These are phyloP conservation scores for Daldinia vernicosa DNA, from an alignment of 495 filamentous ascomycete genomes.

Conservation along the genomic window DNA sequence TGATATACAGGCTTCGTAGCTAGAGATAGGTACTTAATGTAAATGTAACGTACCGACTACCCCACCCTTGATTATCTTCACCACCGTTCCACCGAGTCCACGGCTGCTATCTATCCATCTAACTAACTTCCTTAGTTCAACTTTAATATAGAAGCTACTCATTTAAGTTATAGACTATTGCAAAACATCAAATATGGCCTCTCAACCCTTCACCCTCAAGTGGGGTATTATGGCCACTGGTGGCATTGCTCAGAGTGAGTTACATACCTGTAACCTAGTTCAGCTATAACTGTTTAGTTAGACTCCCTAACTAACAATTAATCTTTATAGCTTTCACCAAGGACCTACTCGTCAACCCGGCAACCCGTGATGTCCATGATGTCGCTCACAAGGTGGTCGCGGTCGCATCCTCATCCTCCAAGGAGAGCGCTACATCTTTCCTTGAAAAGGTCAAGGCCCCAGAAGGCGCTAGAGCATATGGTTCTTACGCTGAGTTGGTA, in stretches of 20 bases:
- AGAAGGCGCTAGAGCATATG: conserved; percentile 74
- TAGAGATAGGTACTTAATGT: neutral
- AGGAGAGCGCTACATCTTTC: conserved; percentile 74
- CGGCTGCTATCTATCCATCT: neutral
- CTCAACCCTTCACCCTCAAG: conserved; percentile 66
- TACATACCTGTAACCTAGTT: too few relatives aligned
- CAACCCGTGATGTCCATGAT: conserved; percentile 73
- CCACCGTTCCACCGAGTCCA: neutral
- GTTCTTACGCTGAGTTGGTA: conserved; percentile 81
- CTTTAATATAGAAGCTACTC: neutral
- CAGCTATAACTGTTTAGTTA: too few relatives aligned
- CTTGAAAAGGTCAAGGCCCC: conserved; percentile 72
- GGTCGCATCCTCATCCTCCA: conserved; percentile 81
- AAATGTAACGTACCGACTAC: neutral
- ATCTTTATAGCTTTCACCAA: conserved; percentile 71
- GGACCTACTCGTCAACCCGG: conserved; percentile 84
- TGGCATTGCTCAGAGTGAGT: conserved; percentile 76
- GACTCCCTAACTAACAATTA: conserved; percentile 1
- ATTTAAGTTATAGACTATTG: neutral
- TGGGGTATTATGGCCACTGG: conserved; percentile 91
- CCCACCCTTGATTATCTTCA: neutral
- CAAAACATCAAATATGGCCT: conserved; percentile 48
- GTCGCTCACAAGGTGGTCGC: conserved; percentile 81
- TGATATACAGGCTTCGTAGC: neutral
- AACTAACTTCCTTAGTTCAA: neutral